A percentile compares a stretch with the other conserved stretches of the same genome.
Conservation (phyloP, 192 early-diverging fungal species). For the Mortierella antarctica region DNA sequence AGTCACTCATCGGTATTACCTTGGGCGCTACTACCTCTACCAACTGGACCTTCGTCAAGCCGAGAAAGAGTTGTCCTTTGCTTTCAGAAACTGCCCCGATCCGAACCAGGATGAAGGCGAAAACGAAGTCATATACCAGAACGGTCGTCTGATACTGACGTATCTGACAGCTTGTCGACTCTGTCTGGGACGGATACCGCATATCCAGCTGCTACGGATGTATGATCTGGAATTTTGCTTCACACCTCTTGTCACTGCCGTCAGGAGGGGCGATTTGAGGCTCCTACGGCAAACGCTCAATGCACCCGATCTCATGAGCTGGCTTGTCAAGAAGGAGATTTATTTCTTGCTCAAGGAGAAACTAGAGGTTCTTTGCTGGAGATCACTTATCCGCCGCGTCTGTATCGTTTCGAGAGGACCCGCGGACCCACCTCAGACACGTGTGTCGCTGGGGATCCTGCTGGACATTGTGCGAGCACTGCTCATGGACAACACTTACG, state of each 20-base stretch:
- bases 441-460: constrained; percentile 31
- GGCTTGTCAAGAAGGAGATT: constrained; percentile 48
- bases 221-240: constrained; percentile 49
- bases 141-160: constrained; percentile 53
- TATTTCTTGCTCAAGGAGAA: constrained; percentile 59
- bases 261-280: constrained; percentile 49
- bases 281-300: constrained; percentile 29
- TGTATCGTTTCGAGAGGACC: constrained; percentile 26
- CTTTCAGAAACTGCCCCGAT: constrained; percentile 51
- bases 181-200: constrained; percentile 54
- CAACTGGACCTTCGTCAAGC: constrained; percentile 54
- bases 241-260: constrained; percentile 17
- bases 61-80: constrained; percentile 49
- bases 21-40: constrained; percentile 59
- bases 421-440: constrained; percentile 13
- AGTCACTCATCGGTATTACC: constrained; percentile 60
- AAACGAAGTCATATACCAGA: constrained; percentile 31
- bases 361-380: constrained; percentile 54
- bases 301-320: constrained; percentile 17
- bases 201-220: constrained; percentile 27
- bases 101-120: constrained; percentile 6
- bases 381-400: constrained; percentile 52
- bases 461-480: constrained; percentile 36
- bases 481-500: constrained; percentile 28
- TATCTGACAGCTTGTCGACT: constrained; percentile 58